Percentiles rank a stretch among this genome's conserved stretches.
These are phyloP conservation scores for Colletotrichum falcatum DNA, from an alignment of 2,329 filamentous ascomycete species.

Conservation along the genomic window DNA sequence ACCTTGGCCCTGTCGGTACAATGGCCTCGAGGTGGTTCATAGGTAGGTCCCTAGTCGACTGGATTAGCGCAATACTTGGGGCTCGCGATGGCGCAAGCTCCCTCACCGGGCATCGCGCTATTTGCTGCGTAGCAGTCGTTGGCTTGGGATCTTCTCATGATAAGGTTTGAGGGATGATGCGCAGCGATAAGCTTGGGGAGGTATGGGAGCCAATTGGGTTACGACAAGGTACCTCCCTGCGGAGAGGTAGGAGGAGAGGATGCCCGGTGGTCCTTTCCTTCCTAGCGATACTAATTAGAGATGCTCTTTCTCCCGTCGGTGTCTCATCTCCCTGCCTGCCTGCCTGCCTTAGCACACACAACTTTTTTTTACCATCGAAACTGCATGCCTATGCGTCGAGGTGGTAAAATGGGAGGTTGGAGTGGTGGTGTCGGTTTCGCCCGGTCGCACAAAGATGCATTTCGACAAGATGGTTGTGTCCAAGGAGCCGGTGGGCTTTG, in stretches of 20 bases:
- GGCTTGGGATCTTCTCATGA: conserved; percentile 31
- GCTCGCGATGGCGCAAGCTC: neutral
- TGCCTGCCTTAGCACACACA: neutral
- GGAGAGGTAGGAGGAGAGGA: neutral
- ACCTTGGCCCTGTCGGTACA: conserved; percentile 1
- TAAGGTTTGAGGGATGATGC: conserved; percentile 19
- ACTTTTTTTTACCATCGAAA: neutral
- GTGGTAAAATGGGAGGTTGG: neutral
- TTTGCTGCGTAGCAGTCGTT: conserved; percentile 17
- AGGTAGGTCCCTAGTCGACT: neutral
- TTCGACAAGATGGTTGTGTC: neutral
- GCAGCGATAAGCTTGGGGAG: conserved; percentile 21
- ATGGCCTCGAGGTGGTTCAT: neutral
- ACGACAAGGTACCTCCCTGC: conserved; percentile 6
- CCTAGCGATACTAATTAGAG: neutral
- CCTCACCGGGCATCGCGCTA: conserved; percentile 2
- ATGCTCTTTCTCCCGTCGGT: neutral
- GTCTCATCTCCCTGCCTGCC: neutral
- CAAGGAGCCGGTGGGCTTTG: neutral
- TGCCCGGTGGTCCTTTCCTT: neutral
- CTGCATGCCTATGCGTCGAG: neutral
- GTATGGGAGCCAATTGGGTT: conserved; percentile 20
- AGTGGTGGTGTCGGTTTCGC: neutral
- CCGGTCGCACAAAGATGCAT: neutral
- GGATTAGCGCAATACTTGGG: neutral